Evolutionary conservation across 2,329 filamentous ascomycete genomes (phyloP).

Genomic region (Thielaviopsis euricoi): DNA sequence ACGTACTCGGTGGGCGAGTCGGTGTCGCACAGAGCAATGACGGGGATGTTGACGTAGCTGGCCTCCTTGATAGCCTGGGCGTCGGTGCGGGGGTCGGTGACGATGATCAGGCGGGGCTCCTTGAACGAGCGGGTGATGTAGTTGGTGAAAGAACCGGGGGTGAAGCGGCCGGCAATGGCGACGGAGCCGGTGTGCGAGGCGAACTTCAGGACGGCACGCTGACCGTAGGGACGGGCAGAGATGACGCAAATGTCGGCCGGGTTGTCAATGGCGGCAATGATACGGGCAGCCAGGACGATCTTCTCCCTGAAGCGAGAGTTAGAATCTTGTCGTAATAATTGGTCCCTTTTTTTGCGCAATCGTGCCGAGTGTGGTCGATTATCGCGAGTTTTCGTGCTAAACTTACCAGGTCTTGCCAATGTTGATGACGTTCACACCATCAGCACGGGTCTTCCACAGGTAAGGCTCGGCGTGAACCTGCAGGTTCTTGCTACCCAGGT

Average conservation of each 20-base stretch:
- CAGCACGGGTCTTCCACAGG: constrained; percentile 98
- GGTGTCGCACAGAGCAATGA: constrained; percentile 97
- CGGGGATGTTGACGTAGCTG: constrained; percentile 99
- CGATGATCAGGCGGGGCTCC: constrained; percentile 98
- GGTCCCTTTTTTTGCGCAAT: neutral
- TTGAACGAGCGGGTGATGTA: constrained; percentile 99
- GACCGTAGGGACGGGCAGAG: constrained; percentile 97
- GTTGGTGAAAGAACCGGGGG: constrained; percentile 99
- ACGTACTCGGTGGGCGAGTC: constrained; percentile 99
- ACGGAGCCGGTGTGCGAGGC: constrained; percentile 94
- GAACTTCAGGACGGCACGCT: constrained; percentile 99
- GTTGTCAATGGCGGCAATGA: constrained; percentile 99
- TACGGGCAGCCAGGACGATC: constrained; percentile 95
- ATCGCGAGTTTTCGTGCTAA: neutral
- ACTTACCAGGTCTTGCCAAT: constrained; percentile 98
- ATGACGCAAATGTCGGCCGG: constrained; percentile 98
- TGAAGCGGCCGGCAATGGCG: constrained; percentile 98
- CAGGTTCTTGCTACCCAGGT: constrained; percentile 97
- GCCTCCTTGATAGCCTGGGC: constrained; percentile 99
- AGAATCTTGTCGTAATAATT: constrained; percentile 12
- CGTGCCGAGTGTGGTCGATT: neutral
- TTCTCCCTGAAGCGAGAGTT: constrained; percentile 60
- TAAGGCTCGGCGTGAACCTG: constrained; percentile 99
- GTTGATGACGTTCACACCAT: constrained; percentile 98
- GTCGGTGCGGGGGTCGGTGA: constrained; percentile 98